Conservation (phyloP, 495 filamentous ascomycete species). For the Xylaria scruposa region DNA sequence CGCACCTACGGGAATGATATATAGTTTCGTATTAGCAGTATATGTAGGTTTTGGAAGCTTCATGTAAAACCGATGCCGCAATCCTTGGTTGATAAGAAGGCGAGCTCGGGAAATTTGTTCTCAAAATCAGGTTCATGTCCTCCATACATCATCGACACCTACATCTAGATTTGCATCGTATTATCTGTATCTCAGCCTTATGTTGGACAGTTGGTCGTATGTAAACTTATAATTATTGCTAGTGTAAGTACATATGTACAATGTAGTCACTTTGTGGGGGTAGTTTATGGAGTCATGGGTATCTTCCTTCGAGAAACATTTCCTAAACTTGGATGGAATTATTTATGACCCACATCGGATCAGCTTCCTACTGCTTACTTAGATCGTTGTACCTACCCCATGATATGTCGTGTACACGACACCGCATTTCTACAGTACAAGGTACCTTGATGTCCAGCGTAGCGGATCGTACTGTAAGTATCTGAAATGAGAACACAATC, state of each 20-base stretch:
- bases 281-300: not conserved
- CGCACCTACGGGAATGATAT: not conserved
- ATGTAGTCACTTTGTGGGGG: conserved; percentile 12
- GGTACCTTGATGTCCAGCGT: conserved; percentile 4
- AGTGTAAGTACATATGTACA: not conserved
- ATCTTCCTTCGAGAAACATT: conserved; percentile 15
- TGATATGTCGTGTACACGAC: not conserved
- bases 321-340: conserved; percentile 18
- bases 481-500: conserved; percentile 9
- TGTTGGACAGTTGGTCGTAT: not conserved
- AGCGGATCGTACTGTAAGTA: conserved; percentile 1
- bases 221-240: not conserved
- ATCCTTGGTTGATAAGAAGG: not conserved
- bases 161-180: not conserved
- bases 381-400: not conserved
- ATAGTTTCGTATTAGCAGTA: not conserved
- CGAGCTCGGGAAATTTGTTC: not conserved
- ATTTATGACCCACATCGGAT: conserved; percentile 19
- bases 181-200: not conserved
- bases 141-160: not conserved
- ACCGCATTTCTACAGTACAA: not conserved
- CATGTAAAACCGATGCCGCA: not conserved
- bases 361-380: not conserved
- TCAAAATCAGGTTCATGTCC: not conserved
- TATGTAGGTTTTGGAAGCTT: not conserved